phyloP scores from a whole-genome alignment of 2,329 filamentous ascomycete species.

The Claviceps pazoutovae region DNA sequence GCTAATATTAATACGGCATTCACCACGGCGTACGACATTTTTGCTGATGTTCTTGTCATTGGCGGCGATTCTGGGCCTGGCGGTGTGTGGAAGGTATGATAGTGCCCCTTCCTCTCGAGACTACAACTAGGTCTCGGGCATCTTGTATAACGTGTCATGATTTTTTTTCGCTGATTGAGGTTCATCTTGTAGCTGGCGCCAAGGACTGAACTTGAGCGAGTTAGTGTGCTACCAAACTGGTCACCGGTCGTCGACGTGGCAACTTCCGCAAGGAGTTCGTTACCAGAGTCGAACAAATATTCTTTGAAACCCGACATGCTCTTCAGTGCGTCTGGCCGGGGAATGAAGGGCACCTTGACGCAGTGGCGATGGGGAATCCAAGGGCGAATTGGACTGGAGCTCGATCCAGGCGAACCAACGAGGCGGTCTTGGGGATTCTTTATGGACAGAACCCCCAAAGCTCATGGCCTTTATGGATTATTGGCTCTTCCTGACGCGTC shows the following conservation, averaged over 20 bases:
- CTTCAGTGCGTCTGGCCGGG: conserved; percentile 54
- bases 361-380: conserved; percentile 59
- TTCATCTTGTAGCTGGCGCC: conserved; percentile 32
- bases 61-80: conserved; percentile 69
- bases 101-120: neutral
- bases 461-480: conserved; percentile 22
- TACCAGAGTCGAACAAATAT: conserved; percentile 13
- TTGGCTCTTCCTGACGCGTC: conserved; percentile 36
- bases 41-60: conserved; percentile 65
- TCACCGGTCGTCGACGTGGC: conserved; percentile 42
- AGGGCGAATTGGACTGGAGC: conserved; percentile 48
- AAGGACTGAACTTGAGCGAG: conserved; percentile 31
- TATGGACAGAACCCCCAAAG: conserved; percentile 8
- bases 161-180: neutral
- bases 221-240: conserved; percentile 47
- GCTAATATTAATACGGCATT: conserved; percentile 74
- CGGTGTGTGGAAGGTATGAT: conserved; percentile 52
- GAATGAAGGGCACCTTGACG: conserved; percentile 46
- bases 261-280: conserved; percentile 14
- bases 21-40: conserved; percentile 53
- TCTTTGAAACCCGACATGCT: conserved; percentile 33
- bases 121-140: neutral
- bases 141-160: conserved; percentile 6
- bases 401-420: conserved; percentile 35
- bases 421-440: conserved; percentile 40